Conservation (phyloP, 23 red algal genomes). For the Gracilaria caudata region DNA sequence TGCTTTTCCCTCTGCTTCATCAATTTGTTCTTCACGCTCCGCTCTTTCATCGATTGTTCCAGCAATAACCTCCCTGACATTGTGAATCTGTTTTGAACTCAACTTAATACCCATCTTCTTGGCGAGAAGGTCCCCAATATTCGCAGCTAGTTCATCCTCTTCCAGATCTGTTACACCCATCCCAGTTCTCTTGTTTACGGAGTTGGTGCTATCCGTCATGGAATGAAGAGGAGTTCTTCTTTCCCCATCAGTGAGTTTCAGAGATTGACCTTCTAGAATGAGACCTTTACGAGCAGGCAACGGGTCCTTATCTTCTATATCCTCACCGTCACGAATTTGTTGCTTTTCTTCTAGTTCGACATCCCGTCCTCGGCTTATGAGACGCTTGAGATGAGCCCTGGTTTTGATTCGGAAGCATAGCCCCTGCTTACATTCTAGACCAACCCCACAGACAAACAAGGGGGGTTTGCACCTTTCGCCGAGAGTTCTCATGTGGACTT, state of each 20-base stretch:
- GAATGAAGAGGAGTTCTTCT: not conserved
- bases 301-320: slow-evolving; percentile 39
- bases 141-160: slow-evolving; percentile 67
- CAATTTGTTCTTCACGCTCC: slow-evolving; percentile 59
- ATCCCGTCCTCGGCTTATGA: slow-evolving; percentile 37
- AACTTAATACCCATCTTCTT: slow-evolving; percentile 31
- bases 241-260: slow-evolving; percentile 9
- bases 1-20: not conserved
- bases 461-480: slow-evolving; percentile 26
- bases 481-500: slow-evolving; percentile 31
- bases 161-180: not conserved
- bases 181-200: not conserved
- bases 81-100: slow-evolving; percentile 28
- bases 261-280: slow-evolving; percentile 53
- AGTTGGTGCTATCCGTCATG: not conserved
- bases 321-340: slow-evolving; percentile 2
- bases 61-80: slow-evolving; percentile 54
- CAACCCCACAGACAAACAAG: slow-evolving; percentile 25
- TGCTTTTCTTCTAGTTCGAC: slow-evolving; percentile 58
- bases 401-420: slow-evolving; percentile 51
- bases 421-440: slow-evolving; percentile 43
- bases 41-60: slow-evolving; percentile 69
- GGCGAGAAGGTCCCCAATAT: slow-evolving; percentile 63
- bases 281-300: slow-evolving; percentile 36
- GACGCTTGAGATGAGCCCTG: slow-evolving; percentile 21